These are phyloP conservation scores for Porosira glacialis DNA, from an alignment of 352 stramenopile species.

Conservation along the genomic window DNA sequence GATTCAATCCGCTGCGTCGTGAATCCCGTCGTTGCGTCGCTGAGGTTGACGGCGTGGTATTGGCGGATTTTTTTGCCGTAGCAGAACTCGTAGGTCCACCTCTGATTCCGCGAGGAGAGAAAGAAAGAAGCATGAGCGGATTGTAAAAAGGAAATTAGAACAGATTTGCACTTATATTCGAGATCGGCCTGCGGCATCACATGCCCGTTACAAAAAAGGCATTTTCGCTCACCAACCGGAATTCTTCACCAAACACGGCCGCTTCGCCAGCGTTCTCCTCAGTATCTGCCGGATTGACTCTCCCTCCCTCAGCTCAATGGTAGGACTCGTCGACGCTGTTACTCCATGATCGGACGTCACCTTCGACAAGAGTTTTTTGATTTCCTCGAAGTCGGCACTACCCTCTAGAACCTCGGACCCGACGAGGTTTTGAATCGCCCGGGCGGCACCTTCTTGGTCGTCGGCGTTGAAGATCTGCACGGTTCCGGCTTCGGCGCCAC, in stretches of 20 bases:
- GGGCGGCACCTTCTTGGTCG: too few relatives aligned
- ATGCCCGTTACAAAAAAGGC: slow-evolving; percentile 1
- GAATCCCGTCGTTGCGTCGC: slow-evolving; percentile 43
- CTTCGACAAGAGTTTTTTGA: neutral
- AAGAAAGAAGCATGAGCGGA: neutral
- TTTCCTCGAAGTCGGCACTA: neutral
- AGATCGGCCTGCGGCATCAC: neutral
- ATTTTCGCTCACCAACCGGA: slow-evolving; percentile 46
- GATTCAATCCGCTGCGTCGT: slow-evolving; percentile 42
- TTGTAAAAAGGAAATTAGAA: neutral
- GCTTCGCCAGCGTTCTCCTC: slow-evolving; percentile 37
- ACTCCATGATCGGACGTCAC: slow-evolving; percentile 3
- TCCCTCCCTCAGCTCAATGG: slow-evolving; percentile 33
- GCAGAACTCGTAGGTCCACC: slow-evolving; percentile 82
- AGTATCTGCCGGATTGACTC: slow-evolving; percentile 64
- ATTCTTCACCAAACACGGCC: slow-evolving; percentile 48
- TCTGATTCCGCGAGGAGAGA: neutral
- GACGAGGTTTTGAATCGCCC: too few relatives aligned
- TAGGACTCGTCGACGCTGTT: neutral
- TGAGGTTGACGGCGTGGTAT: slow-evolving; percentile 67
- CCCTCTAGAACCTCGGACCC: too few relatives aligned
- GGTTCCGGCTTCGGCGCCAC: too few relatives aligned
- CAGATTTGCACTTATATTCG: neutral
- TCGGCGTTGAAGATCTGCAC: too few relatives aligned
- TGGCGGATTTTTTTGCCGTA: slow-evolving; percentile 67